Percentiles rank a stretch among this genome's conserved stretches.
Evolutionary conservation across 1,284 basidiomycete species (phyloP).

Genomic region (Melampsora larici-populina): DNA sequence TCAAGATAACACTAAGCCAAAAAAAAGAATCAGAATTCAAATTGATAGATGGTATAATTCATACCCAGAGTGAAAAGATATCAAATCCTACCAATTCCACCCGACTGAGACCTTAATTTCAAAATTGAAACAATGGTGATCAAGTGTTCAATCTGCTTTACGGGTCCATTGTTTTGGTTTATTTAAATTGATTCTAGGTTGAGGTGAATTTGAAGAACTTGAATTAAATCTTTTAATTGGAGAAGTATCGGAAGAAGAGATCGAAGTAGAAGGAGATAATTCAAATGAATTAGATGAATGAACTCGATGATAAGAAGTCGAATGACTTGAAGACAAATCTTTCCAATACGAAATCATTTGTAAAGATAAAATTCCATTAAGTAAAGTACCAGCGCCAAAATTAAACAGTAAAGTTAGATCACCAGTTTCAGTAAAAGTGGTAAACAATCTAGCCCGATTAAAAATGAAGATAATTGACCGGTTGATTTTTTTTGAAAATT

Average conservation of each 20-base stretch:
- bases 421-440: slow-evolving; percentile 77
- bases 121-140: no score
- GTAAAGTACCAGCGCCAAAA: slow-evolving; percentile 71
- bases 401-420: slow-evolving; percentile 74
- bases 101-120: no score
- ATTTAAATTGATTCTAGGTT: slow-evolving; percentile 24
- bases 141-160: slow-evolving; percentile 26
- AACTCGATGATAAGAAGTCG: neutral
- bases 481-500: slow-evolving; percentile 72
- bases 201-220: neutral
- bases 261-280: neutral
- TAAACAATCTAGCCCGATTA: slow-evolving; percentile 79
- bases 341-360: slow-evolving; percentile 68
- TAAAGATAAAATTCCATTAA: slow-evolving; percentile 72
- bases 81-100: no score
- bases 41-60: no score
- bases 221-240: neutral
- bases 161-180: slow-evolving; percentile 28
- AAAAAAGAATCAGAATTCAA: no score
- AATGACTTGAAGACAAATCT: slow-evolving; percentile 3
- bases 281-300: neutral
- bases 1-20: no score
- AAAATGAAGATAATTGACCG: slow-evolving; percentile 74
- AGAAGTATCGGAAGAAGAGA: neutral
- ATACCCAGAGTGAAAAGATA: no score